Base-by-base conservation (phyloP, 1,139 yeast species). In the Meyerozyma sp. region DNA sequence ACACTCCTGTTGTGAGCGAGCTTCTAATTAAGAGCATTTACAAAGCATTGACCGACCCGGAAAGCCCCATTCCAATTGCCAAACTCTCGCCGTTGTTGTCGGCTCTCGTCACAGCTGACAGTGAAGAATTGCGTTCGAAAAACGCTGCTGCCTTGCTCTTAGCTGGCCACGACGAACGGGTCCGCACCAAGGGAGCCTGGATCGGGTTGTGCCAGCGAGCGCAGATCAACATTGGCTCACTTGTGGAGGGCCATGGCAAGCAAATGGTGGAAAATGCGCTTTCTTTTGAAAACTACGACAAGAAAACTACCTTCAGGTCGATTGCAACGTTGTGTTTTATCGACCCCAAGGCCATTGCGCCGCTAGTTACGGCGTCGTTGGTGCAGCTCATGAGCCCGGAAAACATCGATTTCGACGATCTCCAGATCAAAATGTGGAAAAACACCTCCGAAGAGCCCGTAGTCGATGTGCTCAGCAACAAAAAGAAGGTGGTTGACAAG, bases 361-460 rank as follows among this genome's bases (percentile, higher is more conserved):
- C 88, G 3, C 51, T 67, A 25, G 48, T 89, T 20, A 63, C 73
- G 0, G 56, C 65, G 0, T 54, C 67, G 9, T 62, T 89, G 38
- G 48, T 57, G 7, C 40, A 53, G 0, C 81, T 77, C 47, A 59
- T 84, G 28, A 62, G 72, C 40, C 60, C 77, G 32, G 68, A 64
- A 1, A 47, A 51, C 5, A 46, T 65, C 36, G 46, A 46, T 4
- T 47, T 67, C 30, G 68, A 63, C 45, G 53, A 51, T 3, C 53
- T 61, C 10, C 48, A 65, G 30, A 56, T 86, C 30, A 62, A 68
- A 21, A 84, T 91, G 39, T 88, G 91, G 85, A 69, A 65, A 35
- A 83, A 84, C 6, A 61, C 70, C 0, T 91, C 82, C 42, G 95
- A 91, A 8, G 81, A 77, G 45, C 63, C 88, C 43, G 95, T 86